Conservation (phyloP, 1,284 basidiomycete species). For the Rhodotorula sp. region DNA sequence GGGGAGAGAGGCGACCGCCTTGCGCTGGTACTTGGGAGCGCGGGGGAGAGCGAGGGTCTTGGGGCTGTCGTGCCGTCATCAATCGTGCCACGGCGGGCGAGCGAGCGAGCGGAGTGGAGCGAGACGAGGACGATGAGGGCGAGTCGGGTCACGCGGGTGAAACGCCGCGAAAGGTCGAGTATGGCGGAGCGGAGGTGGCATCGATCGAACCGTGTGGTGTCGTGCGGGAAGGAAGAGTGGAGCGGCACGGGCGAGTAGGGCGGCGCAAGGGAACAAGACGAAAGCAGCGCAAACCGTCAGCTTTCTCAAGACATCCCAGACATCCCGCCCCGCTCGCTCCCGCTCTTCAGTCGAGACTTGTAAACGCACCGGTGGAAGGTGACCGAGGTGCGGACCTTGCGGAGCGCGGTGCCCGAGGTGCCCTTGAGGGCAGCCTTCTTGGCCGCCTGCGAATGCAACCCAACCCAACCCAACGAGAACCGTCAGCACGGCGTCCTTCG, state of each 20-base stretch:
- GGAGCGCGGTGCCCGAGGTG: slow-evolving; percentile 67
- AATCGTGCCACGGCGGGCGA: too few species aligned
- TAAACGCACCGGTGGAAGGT: slow-evolving; percentile 74
- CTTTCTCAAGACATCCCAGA: not conserved
- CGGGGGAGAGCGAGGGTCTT: slow-evolving; percentile 87
- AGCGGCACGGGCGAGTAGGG: not conserved
- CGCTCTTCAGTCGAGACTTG: not conserved
- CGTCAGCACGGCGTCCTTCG: slow-evolving; percentile 8
- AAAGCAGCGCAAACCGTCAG: slow-evolving; percentile 1
- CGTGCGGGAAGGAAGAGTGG: not conserved
- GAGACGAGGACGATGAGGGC: not conserved
- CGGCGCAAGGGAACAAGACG: not conserved
- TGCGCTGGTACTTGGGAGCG: slow-evolving; percentile 88
- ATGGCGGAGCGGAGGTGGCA: too few species aligned
- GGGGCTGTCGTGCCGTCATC: slow-evolving; percentile 54
- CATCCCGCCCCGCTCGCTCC: not conserved
- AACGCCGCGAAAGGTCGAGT: not conserved
- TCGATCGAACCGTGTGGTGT: too few species aligned
- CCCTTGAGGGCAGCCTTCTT: slow-evolving; percentile 97
- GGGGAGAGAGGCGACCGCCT: slow-evolving; percentile 88
- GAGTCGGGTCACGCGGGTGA: not conserved
- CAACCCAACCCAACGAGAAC: slow-evolving; percentile 54
- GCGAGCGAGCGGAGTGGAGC: not conserved
- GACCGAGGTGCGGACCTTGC: slow-evolving; percentile 82
- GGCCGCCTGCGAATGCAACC: slow-evolving; percentile 87